These are phyloP conservation scores for Corallochytrium limacisporum DNA, from an alignment of 78 protist genomes.

Conservation along the genomic window DNA sequence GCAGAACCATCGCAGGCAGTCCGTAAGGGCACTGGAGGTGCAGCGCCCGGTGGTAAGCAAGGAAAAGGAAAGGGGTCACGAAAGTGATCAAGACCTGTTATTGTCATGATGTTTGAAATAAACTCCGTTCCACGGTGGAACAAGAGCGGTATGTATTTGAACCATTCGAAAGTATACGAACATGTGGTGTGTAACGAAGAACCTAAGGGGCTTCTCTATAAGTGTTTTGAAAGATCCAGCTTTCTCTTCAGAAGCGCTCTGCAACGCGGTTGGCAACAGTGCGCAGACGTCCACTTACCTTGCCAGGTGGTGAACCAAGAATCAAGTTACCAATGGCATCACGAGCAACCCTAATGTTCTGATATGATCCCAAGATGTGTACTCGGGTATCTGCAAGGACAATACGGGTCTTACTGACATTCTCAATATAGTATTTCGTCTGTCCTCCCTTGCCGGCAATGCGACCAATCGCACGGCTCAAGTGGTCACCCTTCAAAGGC, in stretches of 20 bases:
- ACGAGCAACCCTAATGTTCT: conserved; percentile 76
- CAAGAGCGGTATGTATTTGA: too few species aligned
- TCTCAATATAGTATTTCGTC: conserved; percentile 90
- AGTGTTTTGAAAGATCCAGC: not conserved
- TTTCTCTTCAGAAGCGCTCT: conserved; percentile 56
- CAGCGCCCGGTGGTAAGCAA: too few species aligned
- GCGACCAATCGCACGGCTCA: conserved; percentile 94
- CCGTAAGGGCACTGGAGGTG: too few species aligned
- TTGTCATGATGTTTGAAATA: too few species aligned
- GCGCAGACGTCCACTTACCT: conserved; percentile 77
- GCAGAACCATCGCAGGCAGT: too few species aligned
- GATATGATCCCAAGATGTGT: conserved; percentile 89
- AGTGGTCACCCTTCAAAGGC: conserved; percentile 85
- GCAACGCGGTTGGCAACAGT: conserved; percentile 48
- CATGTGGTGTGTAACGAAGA: too few species aligned
- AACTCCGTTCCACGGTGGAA: too few species aligned
- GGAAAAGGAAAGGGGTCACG: too few species aligned
- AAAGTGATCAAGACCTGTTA: too few species aligned
- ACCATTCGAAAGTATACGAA: too few species aligned
- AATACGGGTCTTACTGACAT: conserved; percentile 87
- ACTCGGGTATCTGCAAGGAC: conserved; percentile 91
- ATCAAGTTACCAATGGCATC: conserved; percentile 81
- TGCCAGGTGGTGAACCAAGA: conserved; percentile 80
- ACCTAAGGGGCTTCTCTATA: not conserved
- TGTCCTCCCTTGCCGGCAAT: conserved; percentile 90